Conservation (phyloP, 2,329 filamentous ascomycete species). For the Cadophora sp. region DNA sequence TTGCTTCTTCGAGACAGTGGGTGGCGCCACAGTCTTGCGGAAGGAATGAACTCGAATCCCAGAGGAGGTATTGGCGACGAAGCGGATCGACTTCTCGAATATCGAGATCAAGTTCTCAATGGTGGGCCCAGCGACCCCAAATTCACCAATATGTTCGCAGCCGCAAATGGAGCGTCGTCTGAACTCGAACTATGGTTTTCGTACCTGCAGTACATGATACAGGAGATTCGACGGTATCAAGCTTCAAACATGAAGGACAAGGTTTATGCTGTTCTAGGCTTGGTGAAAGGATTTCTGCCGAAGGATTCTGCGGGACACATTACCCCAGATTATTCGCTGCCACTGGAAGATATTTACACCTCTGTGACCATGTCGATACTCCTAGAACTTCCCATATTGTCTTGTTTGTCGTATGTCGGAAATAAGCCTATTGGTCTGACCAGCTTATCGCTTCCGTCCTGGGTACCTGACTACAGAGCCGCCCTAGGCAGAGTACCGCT, state of each 20-base stretch:
- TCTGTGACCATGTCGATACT: conserved; percentile 8
- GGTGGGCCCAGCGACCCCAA: background rate
- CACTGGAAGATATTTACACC: conserved; percentile 2
- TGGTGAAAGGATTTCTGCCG: background rate
- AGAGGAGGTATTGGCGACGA: conserved; percentile 4
- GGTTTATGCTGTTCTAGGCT: conserved; percentile 1
- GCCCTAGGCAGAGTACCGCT: background rate
- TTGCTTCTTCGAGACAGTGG: conserved; percentile 9
- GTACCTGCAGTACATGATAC: conserved; percentile 3
- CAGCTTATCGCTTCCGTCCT: background rate
- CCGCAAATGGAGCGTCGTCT: background rate
- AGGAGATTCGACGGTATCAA: conserved; percentile 5
- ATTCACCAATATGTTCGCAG: background rate
- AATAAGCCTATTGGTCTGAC: background rate
- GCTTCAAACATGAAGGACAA: conserved; percentile 9
- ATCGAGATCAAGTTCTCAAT: background rate
- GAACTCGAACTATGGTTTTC: conserved; percentile 1
- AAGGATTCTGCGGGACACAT: background rate
- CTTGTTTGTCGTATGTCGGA: background rate
- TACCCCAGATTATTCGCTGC: background rate
- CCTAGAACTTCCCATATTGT: background rate
- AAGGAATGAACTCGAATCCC: conserved; percentile 5
- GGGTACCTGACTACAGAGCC: conserved; percentile 2
- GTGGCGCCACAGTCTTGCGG: conserved; percentile 3
- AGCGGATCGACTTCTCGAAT: conserved; percentile 10